Evolutionary conservation across 495 filamentous ascomycete genomes (phyloP).

Genomic region (Hypoxylon lenormandii): DNA sequence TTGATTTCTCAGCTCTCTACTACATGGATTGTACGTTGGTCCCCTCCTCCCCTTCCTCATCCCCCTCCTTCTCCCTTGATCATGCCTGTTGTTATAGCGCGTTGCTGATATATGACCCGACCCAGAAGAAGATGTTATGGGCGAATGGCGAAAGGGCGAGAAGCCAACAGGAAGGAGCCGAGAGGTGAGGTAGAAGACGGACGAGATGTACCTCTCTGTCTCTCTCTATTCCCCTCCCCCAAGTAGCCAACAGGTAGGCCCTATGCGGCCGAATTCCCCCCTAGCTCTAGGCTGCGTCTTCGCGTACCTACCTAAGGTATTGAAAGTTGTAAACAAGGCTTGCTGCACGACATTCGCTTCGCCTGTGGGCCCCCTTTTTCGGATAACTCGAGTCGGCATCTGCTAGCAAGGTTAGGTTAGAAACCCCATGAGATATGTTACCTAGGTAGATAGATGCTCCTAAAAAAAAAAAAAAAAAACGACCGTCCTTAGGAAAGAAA

Average conservation of each 20-base stretch:
- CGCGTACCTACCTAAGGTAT: constrained; percentile 6
- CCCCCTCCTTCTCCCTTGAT: neutral
- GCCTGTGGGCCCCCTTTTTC: constrained; percentile 26
- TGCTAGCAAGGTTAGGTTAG: constrained; percentile 20
- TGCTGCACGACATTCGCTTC: constrained; percentile 39
- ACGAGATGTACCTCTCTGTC: constrained; percentile 25
- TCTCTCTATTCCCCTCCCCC: neutral
- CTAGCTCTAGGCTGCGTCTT: constrained; percentile 35
- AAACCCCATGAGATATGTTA: neutral
- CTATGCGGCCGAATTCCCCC: constrained; percentile 21
- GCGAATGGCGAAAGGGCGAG: neutral
- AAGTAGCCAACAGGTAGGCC: constrained; percentile 15
- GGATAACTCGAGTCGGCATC: constrained; percentile 33
- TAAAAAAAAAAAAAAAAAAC: constrained; percentile 4
- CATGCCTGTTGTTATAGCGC: constrained; percentile 22
- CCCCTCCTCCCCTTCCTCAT: too few species aligned
- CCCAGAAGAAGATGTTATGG: constrained; percentile 8
- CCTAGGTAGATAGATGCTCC: constrained; percentile 14
- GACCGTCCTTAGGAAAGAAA: too few species aligned
- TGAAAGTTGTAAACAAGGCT: constrained; percentile 39
- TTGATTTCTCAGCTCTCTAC: neutral
- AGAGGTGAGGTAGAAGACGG: constrained; percentile 18
- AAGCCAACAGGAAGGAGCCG: constrained; percentile 5
- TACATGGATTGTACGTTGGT: constrained; percentile 13
- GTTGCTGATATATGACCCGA: constrained; percentile 9